A percentile compares a stretch with the other conserved stretches of the same genome.
Conservation (phyloP, 805 yeast genomes). For the Torulaspora franciscae region DNA sequence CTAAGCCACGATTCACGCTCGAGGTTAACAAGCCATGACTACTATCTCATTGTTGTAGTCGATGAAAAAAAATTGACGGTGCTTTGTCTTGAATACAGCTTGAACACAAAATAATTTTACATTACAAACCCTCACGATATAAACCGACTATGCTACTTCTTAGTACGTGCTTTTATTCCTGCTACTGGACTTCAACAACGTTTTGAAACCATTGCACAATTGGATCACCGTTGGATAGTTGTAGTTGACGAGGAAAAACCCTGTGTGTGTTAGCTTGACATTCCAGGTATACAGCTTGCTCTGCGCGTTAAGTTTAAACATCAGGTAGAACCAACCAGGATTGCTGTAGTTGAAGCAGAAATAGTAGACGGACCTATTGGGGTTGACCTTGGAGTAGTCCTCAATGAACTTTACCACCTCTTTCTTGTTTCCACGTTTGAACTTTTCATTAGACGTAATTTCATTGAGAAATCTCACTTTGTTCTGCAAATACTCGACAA, state of each 20-base stretch:
- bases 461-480: constrained; percentile 78
- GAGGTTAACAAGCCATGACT: too few species aligned
- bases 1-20: too few species aligned
- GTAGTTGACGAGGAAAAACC: constrained; percentile 72
- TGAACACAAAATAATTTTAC: constrained; percentile 1
- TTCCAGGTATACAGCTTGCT: constrained; percentile 79
- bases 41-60: too few species aligned
- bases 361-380: constrained; percentile 82
- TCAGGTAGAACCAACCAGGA: constrained; percentile 89
- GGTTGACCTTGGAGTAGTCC: constrained; percentile 85
- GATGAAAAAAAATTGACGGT: neutral
- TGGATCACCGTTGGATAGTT: constrained; percentile 84
- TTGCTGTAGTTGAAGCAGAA: constrained; percentile 84
- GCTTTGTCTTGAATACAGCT: neutral
- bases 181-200: constrained; percentile 39
- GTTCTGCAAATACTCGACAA: constrained; percentile 80
- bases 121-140: neutral
- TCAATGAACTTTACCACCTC: constrained; percentile 86
- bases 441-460: constrained; percentile 82
- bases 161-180: constrained; percentile 14
- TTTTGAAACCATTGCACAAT: constrained; percentile 93
- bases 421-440: constrained; percentile 65
- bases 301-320: constrained; percentile 74
- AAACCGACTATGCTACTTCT: neutral
- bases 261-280: constrained; percentile 84